Evolutionary conservation across 176 grass and related monocot species (phyloP).

Genomic region (Musa acuminata): DNA sequence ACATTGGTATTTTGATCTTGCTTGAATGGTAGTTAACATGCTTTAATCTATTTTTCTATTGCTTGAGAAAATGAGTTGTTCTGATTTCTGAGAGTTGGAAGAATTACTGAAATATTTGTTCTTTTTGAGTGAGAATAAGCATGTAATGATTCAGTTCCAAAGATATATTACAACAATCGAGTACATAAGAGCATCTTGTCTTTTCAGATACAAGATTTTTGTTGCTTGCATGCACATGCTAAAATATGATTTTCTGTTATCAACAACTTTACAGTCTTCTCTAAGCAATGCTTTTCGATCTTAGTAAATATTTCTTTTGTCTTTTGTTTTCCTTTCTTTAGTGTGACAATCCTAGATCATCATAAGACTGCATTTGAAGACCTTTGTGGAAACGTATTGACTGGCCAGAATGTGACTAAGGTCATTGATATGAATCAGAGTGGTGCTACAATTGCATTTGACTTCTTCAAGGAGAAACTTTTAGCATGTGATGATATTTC

Average conservation of each 20-base stretch:
- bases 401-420: slow-evolving; percentile 66
- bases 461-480: slow-evolving; percentile 71
- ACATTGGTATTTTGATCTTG: not conserved
- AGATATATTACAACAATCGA: too few relatives aligned
- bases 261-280: too few relatives aligned
- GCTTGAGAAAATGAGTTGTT: not conserved
- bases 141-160: too few relatives aligned
- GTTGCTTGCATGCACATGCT: too few relatives aligned
- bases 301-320: not conserved
- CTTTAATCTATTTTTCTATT: not conserved
- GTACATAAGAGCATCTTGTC: too few relatives aligned
- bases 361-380: slow-evolving; percentile 82
- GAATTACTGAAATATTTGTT: too few relatives aligned
- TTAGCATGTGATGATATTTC: slow-evolving; percentile 20
- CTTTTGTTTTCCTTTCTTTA: slow-evolving; percentile 17
- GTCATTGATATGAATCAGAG: slow-evolving; percentile 89
- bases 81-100: too few relatives aligned
- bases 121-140: too few relatives aligned
- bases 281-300: too few relatives aligned
- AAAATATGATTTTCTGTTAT: too few relatives aligned
- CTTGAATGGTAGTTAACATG: not conserved
- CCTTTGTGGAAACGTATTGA: slow-evolving; percentile 33
- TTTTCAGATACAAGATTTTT: too few relatives aligned
- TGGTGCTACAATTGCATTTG: slow-evolving; percentile 88
- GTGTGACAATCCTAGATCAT: slow-evolving; percentile 82